phyloP scores from a whole-genome alignment of 2,329 filamentous ascomycete genomes.

The Pseudogymnoascus sp. region DNA sequence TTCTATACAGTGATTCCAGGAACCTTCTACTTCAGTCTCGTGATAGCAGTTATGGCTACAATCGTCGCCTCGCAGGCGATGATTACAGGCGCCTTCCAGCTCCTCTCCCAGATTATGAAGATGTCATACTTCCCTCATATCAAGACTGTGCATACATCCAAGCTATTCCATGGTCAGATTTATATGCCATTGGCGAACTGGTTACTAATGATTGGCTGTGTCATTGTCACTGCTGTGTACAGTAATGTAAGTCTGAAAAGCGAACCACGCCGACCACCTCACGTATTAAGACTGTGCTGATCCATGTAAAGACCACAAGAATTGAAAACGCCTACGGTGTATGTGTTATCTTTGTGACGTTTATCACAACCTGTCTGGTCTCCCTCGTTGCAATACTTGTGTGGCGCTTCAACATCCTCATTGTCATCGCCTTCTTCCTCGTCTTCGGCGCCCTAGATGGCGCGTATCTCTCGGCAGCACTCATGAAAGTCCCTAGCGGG shows the following conservation, averaged over 20 bases:
- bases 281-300: constrained; percentile 8
- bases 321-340: constrained; percentile 70
- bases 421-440: constrained; percentile 55
- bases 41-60: constrained; percentile 60
- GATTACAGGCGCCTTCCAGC: constrained; percentile 66
- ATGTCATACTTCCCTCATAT: constrained; percentile 66
- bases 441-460: constrained; percentile 59
- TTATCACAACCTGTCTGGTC: constrained; percentile 69
- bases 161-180: constrained; percentile 62
- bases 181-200: constrained; percentile 71
- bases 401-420: constrained; percentile 52
- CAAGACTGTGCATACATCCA: constrained; percentile 62
- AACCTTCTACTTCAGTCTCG: constrained; percentile 57
- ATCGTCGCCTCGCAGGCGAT: constrained; percentile 72
- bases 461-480: constrained; percentile 58
- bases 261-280: not conserved
- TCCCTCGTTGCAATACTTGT: constrained; percentile 63
- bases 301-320: constrained; percentile 43
- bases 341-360: constrained; percentile 72
- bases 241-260: constrained; percentile 45
- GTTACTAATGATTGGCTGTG: constrained; percentile 65
- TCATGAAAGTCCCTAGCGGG: constrained; percentile 65
- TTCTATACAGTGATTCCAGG: constrained; percentile 61
- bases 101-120: constrained; percentile 63
- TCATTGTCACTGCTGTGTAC: constrained; percentile 67